Evolutionary conservation across 108 stramenopile species (phyloP), one percentile per base, ranked within the genome.

Genomic region (Cyclotella choctawhatcheeana): DNA sequence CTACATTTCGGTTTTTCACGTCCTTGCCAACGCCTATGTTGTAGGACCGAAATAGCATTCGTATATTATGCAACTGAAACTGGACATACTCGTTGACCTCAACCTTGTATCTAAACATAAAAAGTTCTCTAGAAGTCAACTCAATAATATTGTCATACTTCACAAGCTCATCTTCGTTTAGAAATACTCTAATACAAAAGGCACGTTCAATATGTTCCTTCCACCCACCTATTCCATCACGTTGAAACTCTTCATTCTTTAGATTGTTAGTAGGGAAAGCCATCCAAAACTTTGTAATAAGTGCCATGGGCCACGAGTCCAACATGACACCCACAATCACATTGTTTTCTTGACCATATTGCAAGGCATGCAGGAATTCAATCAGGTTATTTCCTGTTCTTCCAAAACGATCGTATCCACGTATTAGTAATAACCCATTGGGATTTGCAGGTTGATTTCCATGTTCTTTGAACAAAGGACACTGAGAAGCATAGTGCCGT

Each of bases 301-400:
- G 26, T 47, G 50, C 61, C 17, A 69, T 65, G 13, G 55, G 32
- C 79, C 79, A 81, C 44, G 60, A 56, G 22, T 67, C 68, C 12
- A 37, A 22, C 73, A 66, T 64, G 34, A 74, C 58, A 1, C 68
- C 79, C 22, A 74, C 33, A 1, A 64, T 45, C 27, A 74, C 7
- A 10, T 58, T 53, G n/a, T 70, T 35, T 48, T 81, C 73, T 40
- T 47, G 59, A 17, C 50, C 72, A 53, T 73, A 68, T 65, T 81
- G 67, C 27, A 81, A 54, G n/a, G 73, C 79, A 59, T 81, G 79
- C 0, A 81, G 55, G 31, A 69, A 81, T 64, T 81, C 79, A 22
- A 81, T 74, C 0, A 81, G 35, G 20, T 76, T 68, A 45, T 76
- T 76, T 16, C 74, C 74, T 5, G 74, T 76, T 14, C 74, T 21